phyloP scores from a whole-genome alignment of 2,329 filamentous ascomycete species.

The Cladosporium sphaerospermum region DNA sequence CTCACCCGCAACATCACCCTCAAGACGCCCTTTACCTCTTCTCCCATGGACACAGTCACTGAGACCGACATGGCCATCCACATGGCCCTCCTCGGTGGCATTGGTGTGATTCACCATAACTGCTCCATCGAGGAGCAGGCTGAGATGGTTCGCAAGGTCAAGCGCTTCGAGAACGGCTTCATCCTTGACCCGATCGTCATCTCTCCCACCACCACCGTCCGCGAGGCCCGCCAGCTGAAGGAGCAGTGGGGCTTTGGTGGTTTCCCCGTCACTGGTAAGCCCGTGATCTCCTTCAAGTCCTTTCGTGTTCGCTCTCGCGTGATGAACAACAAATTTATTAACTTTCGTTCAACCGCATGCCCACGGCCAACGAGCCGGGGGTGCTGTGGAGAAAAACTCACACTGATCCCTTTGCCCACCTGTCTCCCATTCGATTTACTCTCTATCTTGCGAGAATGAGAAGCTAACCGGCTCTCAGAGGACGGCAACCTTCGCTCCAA shows the following conservation, averaged over 20 bases:
- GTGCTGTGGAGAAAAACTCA: conserved; percentile 30
- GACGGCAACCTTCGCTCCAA: conserved; percentile 89
- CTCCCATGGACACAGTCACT: conserved; percentile 98
- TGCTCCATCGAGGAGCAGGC: conserved; percentile 96
- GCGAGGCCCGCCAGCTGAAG: conserved; percentile 85
- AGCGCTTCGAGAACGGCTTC: conserved; percentile 99
- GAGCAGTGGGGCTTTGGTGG: conserved; percentile 98
- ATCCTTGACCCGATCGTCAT: conserved; percentile 95
- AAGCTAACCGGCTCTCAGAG: conserved; percentile 50
- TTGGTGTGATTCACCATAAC: conserved; percentile 98
- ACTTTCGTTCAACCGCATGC: conserved; percentile 99
- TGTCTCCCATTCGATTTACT: neutral
- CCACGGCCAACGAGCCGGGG: conserved; percentile 37
- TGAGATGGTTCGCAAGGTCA: conserved; percentile 98
- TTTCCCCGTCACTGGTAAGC: conserved; percentile 96
- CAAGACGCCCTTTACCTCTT: conserved; percentile 95
- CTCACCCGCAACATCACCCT: conserved; percentile 92
- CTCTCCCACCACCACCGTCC: conserved; percentile 77
- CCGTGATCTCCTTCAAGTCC: conserved; percentile 14
- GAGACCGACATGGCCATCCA: conserved; percentile 99
- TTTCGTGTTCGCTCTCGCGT: conserved; percentile 39
- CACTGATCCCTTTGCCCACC: conserved; percentile 13
- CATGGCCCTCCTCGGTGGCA: conserved; percentile 80
- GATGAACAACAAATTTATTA: conserved; percentile 79
- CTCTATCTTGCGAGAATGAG: neutral